A percentile compares a stretch with the other conserved stretches of the same genome.
Conservation (phyloP, 1,284 basidiomycete species). For the Tetrapyrgos nigripes region DNA sequence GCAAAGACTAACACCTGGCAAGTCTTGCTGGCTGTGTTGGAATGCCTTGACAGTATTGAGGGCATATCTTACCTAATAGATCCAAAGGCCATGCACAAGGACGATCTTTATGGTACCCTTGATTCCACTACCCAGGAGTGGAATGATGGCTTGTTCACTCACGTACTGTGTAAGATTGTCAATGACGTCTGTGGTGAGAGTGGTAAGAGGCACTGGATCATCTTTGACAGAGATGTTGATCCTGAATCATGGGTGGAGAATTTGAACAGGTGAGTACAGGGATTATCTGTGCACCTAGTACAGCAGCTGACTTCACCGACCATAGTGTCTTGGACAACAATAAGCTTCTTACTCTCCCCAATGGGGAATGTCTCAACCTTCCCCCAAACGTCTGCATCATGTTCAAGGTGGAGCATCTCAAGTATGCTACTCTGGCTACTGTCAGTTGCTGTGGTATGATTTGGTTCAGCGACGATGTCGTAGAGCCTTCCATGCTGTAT, state of each 20-base stretch:
- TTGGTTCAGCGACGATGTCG: constrained; percentile 99
- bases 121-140: constrained; percentile 98
- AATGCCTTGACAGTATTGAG: constrained; percentile 91
- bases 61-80: constrained; percentile 98
- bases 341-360: constrained; percentile 95
- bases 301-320: not conserved
- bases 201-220: constrained; percentile 97
- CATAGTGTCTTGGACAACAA: constrained; percentile 97
- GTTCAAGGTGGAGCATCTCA: constrained; percentile 99
- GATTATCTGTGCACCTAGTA: too few species aligned
- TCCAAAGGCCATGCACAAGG: constrained; percentile 99
- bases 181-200: constrained; percentile 99
- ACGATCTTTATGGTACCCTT: constrained; percentile 95
- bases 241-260: constrained; percentile 99
- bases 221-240: constrained; percentile 99
- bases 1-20: constrained; percentile 99
- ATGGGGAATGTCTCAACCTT: constrained; percentile 96
- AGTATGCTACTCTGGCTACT: constrained; percentile 96
- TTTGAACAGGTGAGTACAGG: constrained; percentile 85
- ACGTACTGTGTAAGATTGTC: constrained; percentile 96
- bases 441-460: constrained; percentile 99
- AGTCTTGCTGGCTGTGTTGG: constrained; percentile 89
- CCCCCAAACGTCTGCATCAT: constrained; percentile 98
- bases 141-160: constrained; percentile 99
- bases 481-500: constrained; percentile 98